Evolutionary conservation across 106 monocot genomes (phyloP), one percentile per base, ranked within the genome.

Genomic region (Alisma plantagoaquatica): DNA sequence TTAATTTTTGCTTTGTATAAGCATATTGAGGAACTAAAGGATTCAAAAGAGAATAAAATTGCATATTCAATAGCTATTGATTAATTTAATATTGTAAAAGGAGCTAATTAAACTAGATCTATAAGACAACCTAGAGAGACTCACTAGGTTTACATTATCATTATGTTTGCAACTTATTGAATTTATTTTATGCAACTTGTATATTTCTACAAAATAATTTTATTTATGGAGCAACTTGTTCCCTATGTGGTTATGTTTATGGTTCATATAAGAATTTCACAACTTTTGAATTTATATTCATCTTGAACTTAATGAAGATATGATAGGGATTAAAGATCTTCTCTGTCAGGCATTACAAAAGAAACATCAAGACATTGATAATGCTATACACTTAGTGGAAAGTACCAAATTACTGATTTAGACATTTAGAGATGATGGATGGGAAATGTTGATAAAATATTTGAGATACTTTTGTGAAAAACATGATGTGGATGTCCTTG

Each of bases 241-340:
- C n/a, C n/a, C n/a, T n/a, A n/a, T n/a, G n/a, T n/a, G n/a, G n/a
- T n/a, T n/a, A n/a, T n/a, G n/a, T n/a, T n/a, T n/a, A n/a, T n/a
- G n/a, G n/a, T n/a, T n/a, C n/a, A n/a, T n/a, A n/a, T n/a, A n/a
- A n/a, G n/a, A n/a, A n/a, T n/a, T n/a, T n/a, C n/a, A n/a, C n/a
- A n/a, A n/a, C n/a, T n/a, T n/a, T n/a, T n/a, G n/a, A n/a, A n/a
- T n/a, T n/a, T n/a, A n/a, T n/a, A n/a, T n/a, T 53, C 17, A 53
- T 29, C 16, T 29, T 53, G n/a, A 26, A 53, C 10, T 29, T 53
- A 16, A 53, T 53, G 52, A 53, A 2, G 28, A 53, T 4, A 29
- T 30, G 3, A 28, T 53, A 7, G 28, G 52, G 3, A 28, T 28
- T n/a, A 53, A 20, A 49, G 35, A 38, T 38, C 9, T 38, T 7